A percentile compares a stretch with the other conserved stretches of the same genome.
phyloP scores from a whole-genome alignment of 768 basidiomycete species.

The Leucogyrophana mollusca region DNA sequence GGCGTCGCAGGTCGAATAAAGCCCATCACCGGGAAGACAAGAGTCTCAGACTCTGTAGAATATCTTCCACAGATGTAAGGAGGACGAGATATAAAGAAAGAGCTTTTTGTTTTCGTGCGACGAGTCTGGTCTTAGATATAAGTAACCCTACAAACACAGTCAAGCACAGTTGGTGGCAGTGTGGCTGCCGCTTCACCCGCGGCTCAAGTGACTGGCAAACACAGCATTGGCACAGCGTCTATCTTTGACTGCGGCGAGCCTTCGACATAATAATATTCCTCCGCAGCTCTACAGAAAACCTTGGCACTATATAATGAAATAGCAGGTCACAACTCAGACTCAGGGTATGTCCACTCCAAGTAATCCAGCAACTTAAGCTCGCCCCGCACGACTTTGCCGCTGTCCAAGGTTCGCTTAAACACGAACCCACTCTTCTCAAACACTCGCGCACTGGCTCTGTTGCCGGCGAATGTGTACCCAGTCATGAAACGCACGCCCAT shows the following conservation, averaged over 20 bases:
- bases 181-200: too few relatives aligned
- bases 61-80: background rate
- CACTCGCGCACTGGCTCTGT: constrained; percentile 59
- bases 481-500: constrained; percentile 55
- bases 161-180: too few relatives aligned
- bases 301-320: too few relatives aligned
- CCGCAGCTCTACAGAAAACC: background rate
- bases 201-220: too few relatives aligned
- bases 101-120: background rate
- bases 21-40: constrained; percentile 43
- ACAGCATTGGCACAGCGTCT: too few relatives aligned
- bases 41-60: constrained; percentile 1
- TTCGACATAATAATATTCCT: background rate
- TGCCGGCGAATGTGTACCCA: constrained; percentile 47
- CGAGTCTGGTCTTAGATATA: background rate
- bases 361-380: constrained; percentile 33
- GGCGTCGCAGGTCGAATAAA: constrained; percentile 83
- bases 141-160: too few relatives aligned
- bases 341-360: constrained; percentile 29
- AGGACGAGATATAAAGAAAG: background rate
- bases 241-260: too few relatives aligned
- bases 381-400: constrained; percentile 38
- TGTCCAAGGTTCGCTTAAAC: constrained; percentile 35
- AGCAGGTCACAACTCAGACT: too few relatives aligned
- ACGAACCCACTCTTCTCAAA: constrained; percentile 68